Evolutionary conservation across 371 early-diverging fungal species (phyloP).

Genomic region (Mucor mucedo): DNA sequence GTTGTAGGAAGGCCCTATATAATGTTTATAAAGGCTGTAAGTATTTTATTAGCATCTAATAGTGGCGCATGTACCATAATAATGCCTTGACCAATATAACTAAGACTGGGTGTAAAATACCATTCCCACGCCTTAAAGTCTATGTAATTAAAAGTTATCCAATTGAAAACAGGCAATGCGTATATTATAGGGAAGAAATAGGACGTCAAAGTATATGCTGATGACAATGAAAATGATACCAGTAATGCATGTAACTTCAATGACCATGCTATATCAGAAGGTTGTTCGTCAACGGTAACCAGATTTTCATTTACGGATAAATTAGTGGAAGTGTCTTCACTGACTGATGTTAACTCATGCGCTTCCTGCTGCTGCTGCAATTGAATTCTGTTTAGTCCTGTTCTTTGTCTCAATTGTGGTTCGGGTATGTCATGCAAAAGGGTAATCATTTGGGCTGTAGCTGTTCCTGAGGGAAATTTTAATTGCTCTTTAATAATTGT

Average conservation of each 20-base stretch:
- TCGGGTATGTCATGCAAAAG: slow-evolving; percentile 66
- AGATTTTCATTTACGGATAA: not conserved
- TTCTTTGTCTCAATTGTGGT: not conserved
- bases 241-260: slow-evolving; percentile 61
- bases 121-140: slow-evolving; percentile 70
- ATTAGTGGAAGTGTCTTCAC: not conserved
- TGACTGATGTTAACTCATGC: not conserved
- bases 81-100: slow-evolving; percentile 84
- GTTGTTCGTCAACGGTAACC: no score
- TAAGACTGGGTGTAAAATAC: slow-evolving; percentile 78
- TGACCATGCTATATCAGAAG: slow-evolving; percentile 61
- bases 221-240: slow-evolving; percentile 64
- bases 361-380: slow-evolving; percentile 10
- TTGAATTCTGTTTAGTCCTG: not conserved
- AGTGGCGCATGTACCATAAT: slow-evolving; percentile 59
- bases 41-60: not conserved
- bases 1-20: slow-evolving; percentile 22
- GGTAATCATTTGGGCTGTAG: slow-evolving; percentile 87
- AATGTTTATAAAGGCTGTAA: not conserved
- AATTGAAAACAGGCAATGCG: slow-evolving; percentile 72
- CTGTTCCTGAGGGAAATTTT: slow-evolving; percentile 86
- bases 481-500: slow-evolving; percentile 82
- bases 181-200: slow-evolving; percentile 69
- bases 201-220: slow-evolving; percentile 66
- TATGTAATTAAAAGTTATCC: slow-evolving; percentile 49